Evolutionary conservation across 768 basidiomycete genomes (phyloP).

Genomic region (Tubosaeta sp.): DNA sequence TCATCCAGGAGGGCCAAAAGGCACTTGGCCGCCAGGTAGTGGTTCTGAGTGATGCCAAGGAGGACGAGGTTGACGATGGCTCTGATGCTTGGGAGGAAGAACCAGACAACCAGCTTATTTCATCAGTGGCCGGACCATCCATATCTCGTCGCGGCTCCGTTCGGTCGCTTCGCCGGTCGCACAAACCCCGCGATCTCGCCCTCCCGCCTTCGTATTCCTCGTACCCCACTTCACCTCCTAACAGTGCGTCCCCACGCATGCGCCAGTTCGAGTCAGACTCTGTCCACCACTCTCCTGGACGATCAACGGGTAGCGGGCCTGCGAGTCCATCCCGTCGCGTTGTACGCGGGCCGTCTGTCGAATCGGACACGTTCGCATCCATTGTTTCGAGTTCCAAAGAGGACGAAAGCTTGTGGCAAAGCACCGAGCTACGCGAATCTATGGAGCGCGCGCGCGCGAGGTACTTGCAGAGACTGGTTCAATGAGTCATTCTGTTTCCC

Average conservation of each 20-base stretch:
- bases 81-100: conserved; percentile 74
- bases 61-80: conserved; percentile 77
- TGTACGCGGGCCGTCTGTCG: conserved; percentile 33
- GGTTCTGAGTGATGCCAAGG: conserved; percentile 66
- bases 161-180: conserved; percentile 22
- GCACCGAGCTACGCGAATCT: conserved; percentile 61
- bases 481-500: conserved; percentile 8
- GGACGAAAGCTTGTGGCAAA: conserved; percentile 51
- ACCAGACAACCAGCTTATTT: conserved; percentile 9
- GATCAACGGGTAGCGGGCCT: conserved; percentile 13
- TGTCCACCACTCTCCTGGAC: conserved; percentile 20
- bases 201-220: conserved; percentile 28
- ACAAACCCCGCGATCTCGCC: conserved; percentile 21
- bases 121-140: conserved; percentile 8
- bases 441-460: conserved; percentile 65
- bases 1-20: conserved; percentile 77
- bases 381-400: conserved; percentile 34
- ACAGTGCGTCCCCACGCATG: conserved; percentile 33
- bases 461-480: conserved; percentile 15
- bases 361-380: conserved; percentile 27
- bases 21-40: conserved; percentile 78
- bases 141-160: conserved; percentile 27
- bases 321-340: conserved; percentile 15
- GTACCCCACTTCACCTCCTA: conserved; percentile 25
- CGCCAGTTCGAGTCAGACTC: conserved; percentile 27